phyloP scores from a whole-genome alignment of 1,139 yeast species.

The Candida anutae region DNA sequence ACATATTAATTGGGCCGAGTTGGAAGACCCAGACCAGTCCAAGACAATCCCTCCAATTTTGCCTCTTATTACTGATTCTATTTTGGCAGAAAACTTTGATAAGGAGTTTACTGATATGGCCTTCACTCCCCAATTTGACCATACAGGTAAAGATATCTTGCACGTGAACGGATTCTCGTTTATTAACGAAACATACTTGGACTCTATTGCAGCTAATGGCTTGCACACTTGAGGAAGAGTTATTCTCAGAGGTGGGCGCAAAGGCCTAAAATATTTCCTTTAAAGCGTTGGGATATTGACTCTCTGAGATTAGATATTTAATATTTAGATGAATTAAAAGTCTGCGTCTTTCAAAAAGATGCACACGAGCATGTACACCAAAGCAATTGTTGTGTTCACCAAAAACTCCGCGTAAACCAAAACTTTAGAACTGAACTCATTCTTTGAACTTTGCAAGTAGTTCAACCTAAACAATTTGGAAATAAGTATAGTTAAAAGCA shows the following conservation, averaged over 20 bases:
- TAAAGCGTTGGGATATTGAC: no score
- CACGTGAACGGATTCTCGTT: conserved; percentile 38
- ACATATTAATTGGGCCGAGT: conserved; percentile 64
- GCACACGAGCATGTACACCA: no score
- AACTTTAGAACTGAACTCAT: conserved; percentile 2
- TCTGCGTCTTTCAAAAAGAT: no score
- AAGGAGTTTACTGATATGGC: conserved; percentile 78
- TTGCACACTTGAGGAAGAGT: no score
- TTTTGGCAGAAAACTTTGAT: conserved; percentile 87
- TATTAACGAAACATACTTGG: conserved; percentile 32
- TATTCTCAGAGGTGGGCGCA: no score
- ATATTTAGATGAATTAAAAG: no score
- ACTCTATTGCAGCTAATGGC: conserved; percentile 2
- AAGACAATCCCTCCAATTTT: conserved; percentile 66
- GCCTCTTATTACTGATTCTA: conserved; percentile 80
- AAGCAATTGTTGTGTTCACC: conserved; percentile 1
- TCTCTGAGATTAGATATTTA: no score
- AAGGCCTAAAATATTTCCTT: no score
- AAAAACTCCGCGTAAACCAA: conserved; percentile 3
- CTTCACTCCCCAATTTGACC: conserved; percentile 29
- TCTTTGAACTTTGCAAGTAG: conserved; percentile 9
- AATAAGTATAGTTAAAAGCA: conserved; percentile 4
- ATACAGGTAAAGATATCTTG: conserved; percentile 20
- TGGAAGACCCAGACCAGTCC: conserved; percentile 32
- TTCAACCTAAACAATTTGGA: conserved; percentile 13